Conservation (phyloP, 2,329 filamentous ascomycete species). For the Cordyceps tenuipes region DNA sequence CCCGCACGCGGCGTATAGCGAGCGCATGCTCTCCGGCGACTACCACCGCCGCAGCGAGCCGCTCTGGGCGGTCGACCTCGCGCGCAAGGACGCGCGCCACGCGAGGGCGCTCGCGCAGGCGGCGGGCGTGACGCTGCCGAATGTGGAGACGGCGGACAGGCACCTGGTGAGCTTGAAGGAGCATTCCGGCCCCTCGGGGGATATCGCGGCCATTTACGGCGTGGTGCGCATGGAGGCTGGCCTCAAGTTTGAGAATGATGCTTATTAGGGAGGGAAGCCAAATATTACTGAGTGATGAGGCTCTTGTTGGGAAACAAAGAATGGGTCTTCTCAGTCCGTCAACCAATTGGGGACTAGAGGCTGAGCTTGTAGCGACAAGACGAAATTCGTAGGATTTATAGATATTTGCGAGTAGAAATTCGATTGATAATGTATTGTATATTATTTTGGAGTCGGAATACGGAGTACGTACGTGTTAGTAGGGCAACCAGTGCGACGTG, state of each 20-base stretch:
- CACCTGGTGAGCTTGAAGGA: conserved; percentile 64
- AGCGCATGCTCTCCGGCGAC: conserved; percentile 65
- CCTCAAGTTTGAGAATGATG: conserved; percentile 61
- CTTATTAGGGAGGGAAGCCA: neutral
- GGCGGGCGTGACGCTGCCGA: conserved; percentile 54
- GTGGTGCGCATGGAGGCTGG: conserved; percentile 67
- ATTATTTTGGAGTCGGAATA: too few species aligned
- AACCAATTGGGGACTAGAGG: neutral
- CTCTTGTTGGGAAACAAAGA: neutral
- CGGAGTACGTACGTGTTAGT: neutral
- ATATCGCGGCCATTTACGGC: conserved; percentile 78
- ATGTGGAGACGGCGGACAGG: conserved; percentile 57
- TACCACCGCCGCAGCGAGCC: conserved; percentile 71
- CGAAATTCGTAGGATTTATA: neutral
- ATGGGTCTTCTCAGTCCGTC: neutral
- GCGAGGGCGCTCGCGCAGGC: conserved; percentile 57
- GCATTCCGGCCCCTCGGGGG: conserved; percentile 59
- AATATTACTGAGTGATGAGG: neutral
- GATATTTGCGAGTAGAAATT: too few species aligned
- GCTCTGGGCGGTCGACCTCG: conserved; percentile 75
- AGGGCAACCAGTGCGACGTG: too few species aligned
- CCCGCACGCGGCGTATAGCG: conserved; percentile 65
- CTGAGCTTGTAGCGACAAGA: neutral
- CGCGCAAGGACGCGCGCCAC: conserved; percentile 74
- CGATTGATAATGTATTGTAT: too few species aligned